phyloP scores from a whole-genome alignment of 2,329 filamentous ascomycete species.

The Fusarium concolor region DNA sequence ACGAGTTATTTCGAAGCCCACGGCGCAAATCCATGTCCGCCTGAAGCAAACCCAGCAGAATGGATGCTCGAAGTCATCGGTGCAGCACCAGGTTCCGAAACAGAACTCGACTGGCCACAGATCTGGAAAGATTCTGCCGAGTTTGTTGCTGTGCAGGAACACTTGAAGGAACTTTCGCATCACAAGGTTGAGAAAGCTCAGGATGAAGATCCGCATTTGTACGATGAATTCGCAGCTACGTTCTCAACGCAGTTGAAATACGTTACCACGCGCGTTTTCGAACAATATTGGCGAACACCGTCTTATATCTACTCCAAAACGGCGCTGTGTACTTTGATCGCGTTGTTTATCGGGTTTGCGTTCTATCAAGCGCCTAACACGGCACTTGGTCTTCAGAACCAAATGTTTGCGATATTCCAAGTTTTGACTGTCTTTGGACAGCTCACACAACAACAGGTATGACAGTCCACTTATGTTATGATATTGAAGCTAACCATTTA shows the following conservation, averaged over 20 bases:
- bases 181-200: conserved; percentile 1
- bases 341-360: conserved; percentile 67
- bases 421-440: conserved; percentile 75
- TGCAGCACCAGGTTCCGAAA: conserved; percentile 61
- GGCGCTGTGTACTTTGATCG: conserved; percentile 34
- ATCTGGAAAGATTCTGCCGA: conserved; percentile 53
- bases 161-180: conserved; percentile 46
- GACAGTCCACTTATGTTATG: rapidly evolving
- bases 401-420: conserved; percentile 76
- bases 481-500: rapidly evolving
- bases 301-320: conserved; percentile 72
- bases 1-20: conserved; percentile 71
- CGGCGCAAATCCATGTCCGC: conserved; percentile 64
- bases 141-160: conserved; percentile 46
- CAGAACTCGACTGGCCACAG: conserved; percentile 53
- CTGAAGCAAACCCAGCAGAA: conserved; percentile 73
- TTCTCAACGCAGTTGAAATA: conserved; percentile 48
- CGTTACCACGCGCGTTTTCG: conserved; percentile 52
- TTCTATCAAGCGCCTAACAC: conserved; percentile 69
- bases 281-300: conserved; percentile 57
- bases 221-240: conserved; percentile 50
- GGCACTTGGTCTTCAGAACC: conserved; percentile 76
- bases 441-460: conserved; percentile 62
- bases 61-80: conserved; percentile 68
- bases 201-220: conserved; percentile 32